Evolutionary conservation across 2,329 filamentous ascomycete genomes (phyloP), one percentile per base, ranked within the genome.

Genomic region (Lomentospora prolificans): DNA sequence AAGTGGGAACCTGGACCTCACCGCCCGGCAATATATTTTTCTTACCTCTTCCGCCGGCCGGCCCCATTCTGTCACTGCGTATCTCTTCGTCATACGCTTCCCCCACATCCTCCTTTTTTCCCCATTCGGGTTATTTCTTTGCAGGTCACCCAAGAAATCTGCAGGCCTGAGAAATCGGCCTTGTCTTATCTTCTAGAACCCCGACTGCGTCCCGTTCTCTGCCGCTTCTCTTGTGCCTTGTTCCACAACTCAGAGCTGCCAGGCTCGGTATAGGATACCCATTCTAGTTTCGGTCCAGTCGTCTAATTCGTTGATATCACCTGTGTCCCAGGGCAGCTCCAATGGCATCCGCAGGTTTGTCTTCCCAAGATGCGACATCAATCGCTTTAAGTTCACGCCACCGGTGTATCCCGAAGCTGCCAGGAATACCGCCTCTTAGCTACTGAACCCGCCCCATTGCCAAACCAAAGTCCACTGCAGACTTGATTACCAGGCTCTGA

Each of bases 21-120:
- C 52, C 52, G 52, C 52, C 52, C 39, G 52, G 52, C 52, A 54
- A 31, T 46, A 54, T 36, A 25, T 53, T 53, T 53, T 17, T 28
- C 31, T 22, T 39, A 24, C 10, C 51, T 19, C 31, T 48, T 48
- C 44, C 44, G 12, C 44, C 44, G n/a, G 17, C 24, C 22, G 4
- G 12, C 22, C 10, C n/a, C n/a, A 41, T 41, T 17, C 19, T 41
- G 36, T 41, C n/a, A 41, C 19, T 17, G 5, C n/a, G 14, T 8
- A n/a, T 41, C 7, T 17, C 36, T 12, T 41, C 36, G 36, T 17
- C 14, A 41, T 17, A 14, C 36, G 19, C 14, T 17, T 17, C n/a
- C 36, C 14, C 36, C 14, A 17, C 36, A 41, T 14, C 3, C 19
- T 3, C 36, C n/a, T 41, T 17, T 8, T 19, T 17, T 41, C 19